Conservation (phyloP, 352 stramenopile genomes). For the Phytophthora capsici region DNA sequence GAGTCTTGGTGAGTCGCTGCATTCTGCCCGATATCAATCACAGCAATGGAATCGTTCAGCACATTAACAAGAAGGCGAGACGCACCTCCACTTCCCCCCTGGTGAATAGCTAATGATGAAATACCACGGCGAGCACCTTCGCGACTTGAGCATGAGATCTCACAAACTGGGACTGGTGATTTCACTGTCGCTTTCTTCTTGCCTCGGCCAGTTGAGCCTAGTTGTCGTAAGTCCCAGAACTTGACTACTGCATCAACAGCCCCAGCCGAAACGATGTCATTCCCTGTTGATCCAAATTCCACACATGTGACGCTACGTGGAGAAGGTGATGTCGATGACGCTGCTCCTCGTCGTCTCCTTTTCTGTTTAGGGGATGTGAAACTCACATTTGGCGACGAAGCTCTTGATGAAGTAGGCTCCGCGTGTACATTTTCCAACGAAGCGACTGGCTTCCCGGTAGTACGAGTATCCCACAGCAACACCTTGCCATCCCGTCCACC, state of each 20-base stretch:
- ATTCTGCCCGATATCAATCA: slow-evolving; percentile 52
- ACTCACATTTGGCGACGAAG: slow-evolving; percentile 14
- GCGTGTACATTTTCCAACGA: slow-evolving; percentile 50
- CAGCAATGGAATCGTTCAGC: slow-evolving; percentile 60
- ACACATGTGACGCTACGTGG: slow-evolving; percentile 75
- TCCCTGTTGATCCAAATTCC: slow-evolving; percentile 53
- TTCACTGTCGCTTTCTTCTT: slow-evolving; percentile 28
- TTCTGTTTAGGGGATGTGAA: slow-evolving; percentile 47
- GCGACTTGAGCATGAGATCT: slow-evolving; percentile 51
- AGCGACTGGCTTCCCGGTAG: slow-evolving; percentile 33
- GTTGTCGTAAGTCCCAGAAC: slow-evolving; percentile 69
- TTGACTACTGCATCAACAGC: slow-evolving; percentile 69
- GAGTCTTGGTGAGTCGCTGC: slow-evolving; percentile 6
- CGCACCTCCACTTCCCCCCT: slow-evolving; percentile 25
- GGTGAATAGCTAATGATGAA: slow-evolving; percentile 55
- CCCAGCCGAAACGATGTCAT: slow-evolving; percentile 63
- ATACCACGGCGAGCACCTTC: slow-evolving; percentile 55
- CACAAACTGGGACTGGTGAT: slow-evolving; percentile 28
- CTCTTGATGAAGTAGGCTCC: slow-evolving; percentile 16
- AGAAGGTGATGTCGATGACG: slow-evolving; percentile 17
- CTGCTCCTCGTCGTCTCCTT: slow-evolving; percentile 36
- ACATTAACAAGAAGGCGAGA: slow-evolving; percentile 67
- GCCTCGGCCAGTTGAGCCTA: slow-evolving; percentile 20
- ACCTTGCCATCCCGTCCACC: slow-evolving; percentile 69
- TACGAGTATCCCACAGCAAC: slow-evolving; percentile 63